Percentiles rank a stretch among this genome's conserved stretches.
Evolutionary conservation across 192 early-diverging fungal species (phyloP).

Genomic region (Entomortierella lignicola): DNA sequence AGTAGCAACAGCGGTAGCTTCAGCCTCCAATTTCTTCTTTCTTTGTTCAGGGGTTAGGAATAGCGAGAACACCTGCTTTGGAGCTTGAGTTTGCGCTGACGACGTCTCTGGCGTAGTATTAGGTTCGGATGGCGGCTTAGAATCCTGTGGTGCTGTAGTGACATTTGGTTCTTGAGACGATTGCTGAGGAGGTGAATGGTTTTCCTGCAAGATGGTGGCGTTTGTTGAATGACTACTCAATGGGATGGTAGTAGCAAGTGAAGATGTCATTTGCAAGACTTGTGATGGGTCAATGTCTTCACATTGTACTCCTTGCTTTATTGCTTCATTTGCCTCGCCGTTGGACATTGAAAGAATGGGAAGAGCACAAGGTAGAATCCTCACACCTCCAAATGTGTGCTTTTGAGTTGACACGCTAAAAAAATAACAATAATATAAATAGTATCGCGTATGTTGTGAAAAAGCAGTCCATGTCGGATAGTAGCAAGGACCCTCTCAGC

Average conservation of each 20-base stretch:
- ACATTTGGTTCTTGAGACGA: neutral
- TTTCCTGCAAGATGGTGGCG: slow-evolving; percentile 17
- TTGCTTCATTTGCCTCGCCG: neutral
- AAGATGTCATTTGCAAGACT: neutral
- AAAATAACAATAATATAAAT: neutral
- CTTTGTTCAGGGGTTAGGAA: slow-evolving; percentile 46
- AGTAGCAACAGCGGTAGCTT: neutral
- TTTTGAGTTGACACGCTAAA: too few species aligned
- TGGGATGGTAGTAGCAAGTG: neutral
- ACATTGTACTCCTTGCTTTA: neutral
- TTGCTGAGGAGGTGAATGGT: neutral
- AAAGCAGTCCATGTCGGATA: neutral
- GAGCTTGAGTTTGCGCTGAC: neutral
- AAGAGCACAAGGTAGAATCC: too few species aligned
- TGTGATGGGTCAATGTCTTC: neutral
- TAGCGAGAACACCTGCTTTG: slow-evolving; percentile 44
- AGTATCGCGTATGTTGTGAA: neutral
- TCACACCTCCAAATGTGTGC: too few species aligned
- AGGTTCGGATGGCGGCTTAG: neutral
- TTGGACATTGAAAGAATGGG: neutral
- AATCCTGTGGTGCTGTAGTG: neutral
- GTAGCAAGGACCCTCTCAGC: neutral
- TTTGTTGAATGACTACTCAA: neutral
- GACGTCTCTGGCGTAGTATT: neutral
- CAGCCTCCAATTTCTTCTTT: slow-evolving; percentile 30